A percentile compares a stretch with the other conserved stretches of the same genome.
phyloP scores from a whole-genome alignment of 495 filamentous ascomycete genomes.

The Penicillium subrubescens region DNA sequence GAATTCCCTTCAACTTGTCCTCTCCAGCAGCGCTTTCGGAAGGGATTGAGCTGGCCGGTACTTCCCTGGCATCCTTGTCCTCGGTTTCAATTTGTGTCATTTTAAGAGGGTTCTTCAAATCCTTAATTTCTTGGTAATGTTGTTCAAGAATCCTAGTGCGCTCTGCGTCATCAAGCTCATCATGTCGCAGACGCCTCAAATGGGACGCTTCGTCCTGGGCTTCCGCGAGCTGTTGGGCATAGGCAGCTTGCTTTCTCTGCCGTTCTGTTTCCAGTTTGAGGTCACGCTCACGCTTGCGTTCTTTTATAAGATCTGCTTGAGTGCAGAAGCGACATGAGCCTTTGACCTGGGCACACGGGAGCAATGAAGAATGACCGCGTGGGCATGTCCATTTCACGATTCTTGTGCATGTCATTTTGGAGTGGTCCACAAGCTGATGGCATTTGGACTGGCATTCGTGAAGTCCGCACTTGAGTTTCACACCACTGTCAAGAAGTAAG shows the following conservation, averaged over 20 bases:
- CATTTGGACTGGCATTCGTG: constrained; percentile 65
- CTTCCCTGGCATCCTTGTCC: not conserved
- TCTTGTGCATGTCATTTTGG: constrained; percentile 57
- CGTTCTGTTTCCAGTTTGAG: constrained; percentile 56
- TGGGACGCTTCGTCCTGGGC: constrained; percentile 60
- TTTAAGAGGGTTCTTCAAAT: constrained; percentile 10
- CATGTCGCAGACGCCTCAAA: constrained; percentile 49
- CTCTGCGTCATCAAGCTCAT: constrained; percentile 45
- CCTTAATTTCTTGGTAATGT: constrained; percentile 39
- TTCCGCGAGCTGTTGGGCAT: constrained; percentile 52
- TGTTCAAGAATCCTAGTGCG: constrained; percentile 51
- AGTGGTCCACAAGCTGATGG: constrained; percentile 68
- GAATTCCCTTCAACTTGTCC: not conserved
- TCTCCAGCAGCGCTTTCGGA: not conserved
- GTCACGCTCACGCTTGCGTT: constrained; percentile 49
- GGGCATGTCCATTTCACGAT: constrained; percentile 52
- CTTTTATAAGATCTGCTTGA: constrained; percentile 49
- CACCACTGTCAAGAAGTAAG: constrained; percentile 41
- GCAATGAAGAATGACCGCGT: constrained; percentile 49
- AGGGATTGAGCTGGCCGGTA: not conserved
- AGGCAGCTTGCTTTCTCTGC: constrained; percentile 49
- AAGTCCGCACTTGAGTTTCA: constrained; percentile 58
- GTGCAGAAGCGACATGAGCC: constrained; percentile 32
- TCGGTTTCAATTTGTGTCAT: not conserved
- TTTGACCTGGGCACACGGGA: constrained; percentile 37